Evolutionary conservation across 2,329 filamentous ascomycete species (phyloP).

Genomic region (Huntiella savannae): DNA sequence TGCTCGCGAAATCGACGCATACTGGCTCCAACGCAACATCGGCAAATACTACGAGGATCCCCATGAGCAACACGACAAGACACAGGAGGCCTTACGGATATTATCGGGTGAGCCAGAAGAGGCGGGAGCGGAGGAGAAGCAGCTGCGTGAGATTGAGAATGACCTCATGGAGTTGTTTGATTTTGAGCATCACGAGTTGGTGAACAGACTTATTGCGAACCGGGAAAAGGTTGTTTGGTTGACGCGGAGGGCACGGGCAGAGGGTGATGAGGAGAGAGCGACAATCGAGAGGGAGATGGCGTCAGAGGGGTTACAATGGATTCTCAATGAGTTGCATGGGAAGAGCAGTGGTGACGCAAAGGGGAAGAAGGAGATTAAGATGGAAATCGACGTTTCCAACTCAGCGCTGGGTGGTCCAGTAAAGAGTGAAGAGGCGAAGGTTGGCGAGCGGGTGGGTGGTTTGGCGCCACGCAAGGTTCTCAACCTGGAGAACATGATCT

Average conservation of each 20-base stretch:
- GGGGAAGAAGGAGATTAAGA: slow-evolving; percentile 69
- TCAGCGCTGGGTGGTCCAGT: slow-evolving; percentile 26
- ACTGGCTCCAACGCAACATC: slow-evolving; percentile 89
- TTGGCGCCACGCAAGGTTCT: slow-evolving; percentile 73
- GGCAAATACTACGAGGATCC: slow-evolving; percentile 76
- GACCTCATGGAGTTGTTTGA: slow-evolving; percentile 97
- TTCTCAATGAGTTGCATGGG: slow-evolving; percentile 73
- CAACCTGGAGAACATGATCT: slow-evolving; percentile 88
- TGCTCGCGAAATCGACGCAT: slow-evolving; percentile 85
- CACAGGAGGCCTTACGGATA: slow-evolving; percentile 62
- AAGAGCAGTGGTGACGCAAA: slow-evolving; percentile 41
- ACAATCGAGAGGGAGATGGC: slow-evolving; percentile 80
- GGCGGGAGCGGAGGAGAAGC: slow-evolving; percentile 58
- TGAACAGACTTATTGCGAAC: slow-evolving; percentile 79
- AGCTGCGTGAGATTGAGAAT: slow-evolving; percentile 86
- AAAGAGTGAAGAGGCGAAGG: slow-evolving; percentile 38
- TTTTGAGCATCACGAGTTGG: slow-evolving; percentile 85
- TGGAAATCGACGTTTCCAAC: slow-evolving; percentile 68
- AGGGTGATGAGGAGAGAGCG: slow-evolving; percentile 55
- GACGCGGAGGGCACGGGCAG: slow-evolving; percentile 66
- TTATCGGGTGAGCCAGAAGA: slow-evolving; percentile 57
- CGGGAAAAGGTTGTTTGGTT: slow-evolving; percentile 92
- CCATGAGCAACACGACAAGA: slow-evolving; percentile 85
- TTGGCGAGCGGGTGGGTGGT: slow-evolving; percentile 53
- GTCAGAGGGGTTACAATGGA: slow-evolving; percentile 67